Evolutionary conservation across 2,329 filamentous ascomycete species (phyloP), one percentile per base, ranked within the genome.

Genomic region (Chaetomium strumarium): DNA sequence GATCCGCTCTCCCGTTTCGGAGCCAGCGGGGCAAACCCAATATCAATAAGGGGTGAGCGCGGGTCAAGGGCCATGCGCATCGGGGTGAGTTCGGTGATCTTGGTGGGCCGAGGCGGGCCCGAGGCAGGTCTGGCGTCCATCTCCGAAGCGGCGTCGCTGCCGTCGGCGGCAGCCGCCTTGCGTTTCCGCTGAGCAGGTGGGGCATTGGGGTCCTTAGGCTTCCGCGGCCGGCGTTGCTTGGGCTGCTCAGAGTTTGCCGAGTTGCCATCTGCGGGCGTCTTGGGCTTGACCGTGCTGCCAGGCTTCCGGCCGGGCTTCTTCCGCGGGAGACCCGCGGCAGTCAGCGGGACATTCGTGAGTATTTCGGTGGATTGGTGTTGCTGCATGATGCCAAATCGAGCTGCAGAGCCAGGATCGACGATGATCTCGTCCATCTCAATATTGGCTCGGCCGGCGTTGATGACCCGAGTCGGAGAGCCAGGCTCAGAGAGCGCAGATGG

Each of bases 241-340:
- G 72, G 66, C 19, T 70, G 70, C 13, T 77, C 72, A 16, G 71
- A 67, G 48, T 68, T 68, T 44, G 68, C 58, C 19, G 67, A 63
- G 51, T 64, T 64, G 52, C 55, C 59, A 9, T 62, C 70, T 53
- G 70, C 67, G 47, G 68, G 65, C 49, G 64, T 64, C 52, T 64
- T 67, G 33, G 61, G 61, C 48, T 63, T 65, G 37, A 63, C 55
- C 5, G 70, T 76, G 55, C 72, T 79, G 63, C 76, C 86, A 62
- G 82, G 80, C 64, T 85, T 85, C 46, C 82, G 77, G 19, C 81
- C 81, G 17, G 81, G 80, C 69, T 85, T 85, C 68, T 83, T 83
- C 5, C 81, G 70, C 0, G 80, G 79, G 7, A 80, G 63, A 11
- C 80, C 80, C 47, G 79, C 79, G 24, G 79, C 79, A 0, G 79